phyloP scores from a whole-genome alignment of 805 yeast species.

The Maudiozyma bulderi region DNA sequence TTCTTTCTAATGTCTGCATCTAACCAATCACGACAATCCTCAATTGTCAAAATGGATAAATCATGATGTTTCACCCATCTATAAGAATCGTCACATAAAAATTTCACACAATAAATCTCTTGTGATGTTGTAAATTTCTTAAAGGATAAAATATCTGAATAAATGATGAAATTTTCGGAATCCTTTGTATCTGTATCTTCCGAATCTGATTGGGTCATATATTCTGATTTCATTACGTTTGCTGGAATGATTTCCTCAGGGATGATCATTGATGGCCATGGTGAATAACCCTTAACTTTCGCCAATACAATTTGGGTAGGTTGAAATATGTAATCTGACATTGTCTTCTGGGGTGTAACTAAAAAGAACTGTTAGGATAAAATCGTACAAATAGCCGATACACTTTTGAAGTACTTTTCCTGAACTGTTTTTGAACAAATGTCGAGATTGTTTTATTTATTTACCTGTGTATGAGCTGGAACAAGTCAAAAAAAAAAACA shows the following conservation, averaged over 20 bases:
- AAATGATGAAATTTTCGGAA: slow-evolving; percentile 10
- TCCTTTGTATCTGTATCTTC: slow-evolving; percentile 9
- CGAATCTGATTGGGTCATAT: not conserved
- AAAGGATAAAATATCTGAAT: slow-evolving; percentile 21
- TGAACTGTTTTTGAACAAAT: no score
- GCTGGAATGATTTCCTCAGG: slow-evolving; percentile 52
- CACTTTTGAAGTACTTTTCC: no score
- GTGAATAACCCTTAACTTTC: slow-evolving; percentile 77
- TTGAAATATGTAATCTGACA: slow-evolving; percentile 11
- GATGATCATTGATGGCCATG: slow-evolving; percentile 85
- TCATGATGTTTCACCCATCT: slow-evolving; percentile 25
- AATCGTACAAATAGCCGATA: no score
- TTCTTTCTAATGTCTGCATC: slow-evolving; percentile 38
- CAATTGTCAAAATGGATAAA: slow-evolving; percentile 13
- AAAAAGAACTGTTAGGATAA: no score
- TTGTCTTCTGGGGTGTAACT: not conserved
- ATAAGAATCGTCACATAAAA: slow-evolving; percentile 28
- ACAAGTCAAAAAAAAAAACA: no score
- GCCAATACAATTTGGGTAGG: slow-evolving; percentile 59
- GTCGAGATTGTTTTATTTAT: no score
- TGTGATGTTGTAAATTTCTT: slow-evolving; percentile 12
- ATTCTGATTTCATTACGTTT: slow-evolving; percentile 32
- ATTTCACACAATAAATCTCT: slow-evolving; percentile 25
- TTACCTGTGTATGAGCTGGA: no score
- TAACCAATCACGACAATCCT: slow-evolving; percentile 20